Evolutionary conservation across 768 basidiomycete genomes (phyloP).

Genomic region (Trametes cinnabarina): DNA sequence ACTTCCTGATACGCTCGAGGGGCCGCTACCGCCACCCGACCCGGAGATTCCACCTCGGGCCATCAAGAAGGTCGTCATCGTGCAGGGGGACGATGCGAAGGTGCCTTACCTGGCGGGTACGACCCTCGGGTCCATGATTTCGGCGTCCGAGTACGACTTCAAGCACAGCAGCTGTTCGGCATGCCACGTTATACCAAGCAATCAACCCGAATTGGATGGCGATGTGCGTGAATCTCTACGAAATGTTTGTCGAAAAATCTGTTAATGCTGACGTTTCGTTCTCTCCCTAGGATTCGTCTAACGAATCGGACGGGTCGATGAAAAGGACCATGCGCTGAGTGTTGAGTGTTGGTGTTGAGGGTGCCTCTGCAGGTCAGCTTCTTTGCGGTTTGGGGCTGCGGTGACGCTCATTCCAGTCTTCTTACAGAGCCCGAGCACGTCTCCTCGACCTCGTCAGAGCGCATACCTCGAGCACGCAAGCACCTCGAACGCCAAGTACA

Average conservation of each 20-base stretch:
- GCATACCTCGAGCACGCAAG: no score
- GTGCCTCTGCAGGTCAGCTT: no score
- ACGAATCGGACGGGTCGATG: neutral
- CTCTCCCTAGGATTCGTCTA: no score
- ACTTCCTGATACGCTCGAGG: neutral
- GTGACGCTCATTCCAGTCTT: no score
- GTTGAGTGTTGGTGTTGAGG: no score
- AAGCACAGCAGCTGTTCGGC: conserved; percentile 1
- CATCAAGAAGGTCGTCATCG: neutral
- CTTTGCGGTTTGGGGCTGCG: no score
- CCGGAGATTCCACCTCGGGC: neutral
- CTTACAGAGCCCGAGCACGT: no score
- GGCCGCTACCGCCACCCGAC: neutral
- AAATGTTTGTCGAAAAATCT: no score
- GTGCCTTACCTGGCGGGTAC: neutral
- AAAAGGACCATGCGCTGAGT: no score
- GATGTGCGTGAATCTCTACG: neutral
- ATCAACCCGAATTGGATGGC: conserved; percentile 15
- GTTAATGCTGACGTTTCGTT: neutral
- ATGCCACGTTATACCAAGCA: conserved; percentile 21
- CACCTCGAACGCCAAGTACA: no score
- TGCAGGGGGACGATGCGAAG: neutral
- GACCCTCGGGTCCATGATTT: neutral
- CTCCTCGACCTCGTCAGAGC: no score
- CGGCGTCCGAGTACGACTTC: neutral